A percentile compares a stretch with the other conserved stretches of the same genome.
Conservation (phyloP, 768 basidiomycete species). For the Dacryopinax spathularia region DNA sequence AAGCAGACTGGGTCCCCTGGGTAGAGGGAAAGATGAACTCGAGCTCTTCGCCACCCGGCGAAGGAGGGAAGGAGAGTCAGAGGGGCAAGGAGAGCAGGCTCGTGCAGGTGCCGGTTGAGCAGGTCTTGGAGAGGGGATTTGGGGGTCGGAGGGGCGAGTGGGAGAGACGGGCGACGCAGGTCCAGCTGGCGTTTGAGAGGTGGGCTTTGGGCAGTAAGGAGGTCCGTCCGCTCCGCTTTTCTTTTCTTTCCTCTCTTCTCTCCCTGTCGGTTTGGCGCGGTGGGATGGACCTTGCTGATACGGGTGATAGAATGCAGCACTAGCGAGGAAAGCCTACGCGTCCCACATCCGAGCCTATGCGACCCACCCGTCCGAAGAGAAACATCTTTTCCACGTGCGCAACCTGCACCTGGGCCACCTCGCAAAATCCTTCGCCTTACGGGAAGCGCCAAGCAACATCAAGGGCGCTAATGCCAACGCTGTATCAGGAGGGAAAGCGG, state of each 20-base stretch:
- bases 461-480: slow-evolving; percentile 8
- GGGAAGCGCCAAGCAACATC: slow-evolving; percentile 55
- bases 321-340: slow-evolving; percentile 73
- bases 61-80: slow-evolving; percentile 7
- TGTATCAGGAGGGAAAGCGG: not conserved
- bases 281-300: not conserved
- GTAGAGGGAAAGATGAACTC: slow-evolving; percentile 66
- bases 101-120: slow-evolving; percentile 48
- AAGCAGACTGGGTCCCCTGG: slow-evolving; percentile 83
- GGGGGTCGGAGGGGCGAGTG: slow-evolving; percentile 70
- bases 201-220: slow-evolving; percentile 69
- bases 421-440: slow-evolving; percentile 80
- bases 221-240: slow-evolving; percentile 32
- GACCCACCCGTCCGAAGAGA: slow-evolving; percentile 89
- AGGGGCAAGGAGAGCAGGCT: slow-evolving; percentile 36
- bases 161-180: slow-evolving; percentile 84
- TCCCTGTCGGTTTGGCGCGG: slow-evolving; percentile 5
- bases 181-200: slow-evolving; percentile 85
- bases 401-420: slow-evolving; percentile 89
- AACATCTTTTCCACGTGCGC: slow-evolving; percentile 90
- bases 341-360: slow-evolving; percentile 95
- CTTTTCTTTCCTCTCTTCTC: slow-evolving; percentile 4
- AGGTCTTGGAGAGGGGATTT: slow-evolving; percentile 63
- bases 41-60: slow-evolving; percentile 17
- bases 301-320: slow-evolving; percentile 63